A percentile compares a stretch with the other conserved stretches of the same genome.
phyloP scores from a whole-genome alignment of 345 rosid species.

The Heritiera littoralis region DNA sequence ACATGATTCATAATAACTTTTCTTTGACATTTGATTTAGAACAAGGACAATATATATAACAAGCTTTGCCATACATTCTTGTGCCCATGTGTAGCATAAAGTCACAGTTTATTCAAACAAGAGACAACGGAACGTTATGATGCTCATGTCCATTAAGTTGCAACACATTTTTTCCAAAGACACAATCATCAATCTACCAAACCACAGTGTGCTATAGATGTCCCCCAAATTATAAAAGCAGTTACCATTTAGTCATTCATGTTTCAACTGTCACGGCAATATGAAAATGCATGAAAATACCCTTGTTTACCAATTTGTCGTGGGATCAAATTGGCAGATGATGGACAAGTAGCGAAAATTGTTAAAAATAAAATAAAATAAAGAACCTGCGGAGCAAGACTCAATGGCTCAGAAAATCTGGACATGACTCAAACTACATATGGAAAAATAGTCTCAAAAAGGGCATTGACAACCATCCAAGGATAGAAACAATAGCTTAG shows the following conservation, averaged over 20 bases:
- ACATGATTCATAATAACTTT: background rate
- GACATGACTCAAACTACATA: background rate
- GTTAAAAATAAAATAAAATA: no score
- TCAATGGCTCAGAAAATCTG: background rate
- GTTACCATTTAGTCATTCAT: background rate
- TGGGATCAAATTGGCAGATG: background rate
- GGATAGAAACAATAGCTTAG: background rate
- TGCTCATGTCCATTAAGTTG: background rate
- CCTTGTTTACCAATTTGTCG: background rate
- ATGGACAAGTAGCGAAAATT: background rate
- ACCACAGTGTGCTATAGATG: background rate
- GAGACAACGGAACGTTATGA: background rate
- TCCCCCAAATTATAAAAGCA: background rate
- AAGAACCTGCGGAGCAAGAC: background rate
- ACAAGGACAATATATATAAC: background rate
- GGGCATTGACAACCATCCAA: background rate
- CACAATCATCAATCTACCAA: background rate
- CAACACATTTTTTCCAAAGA: background rate
- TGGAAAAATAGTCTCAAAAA: no score
- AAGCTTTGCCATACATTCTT: constrained; percentile 7
- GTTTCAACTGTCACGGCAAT: constrained; percentile 8
- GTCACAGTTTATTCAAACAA: background rate
- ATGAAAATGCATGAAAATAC: background rate
- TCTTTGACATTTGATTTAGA: background rate
- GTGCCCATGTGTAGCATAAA: background rate